Percentiles rank a stretch among this genome's conserved stretches.
These are phyloP conservation scores for Protomyces macrosporus DNA, from an alignment of 1,139 yeast species.

Conservation along the genomic window DNA sequence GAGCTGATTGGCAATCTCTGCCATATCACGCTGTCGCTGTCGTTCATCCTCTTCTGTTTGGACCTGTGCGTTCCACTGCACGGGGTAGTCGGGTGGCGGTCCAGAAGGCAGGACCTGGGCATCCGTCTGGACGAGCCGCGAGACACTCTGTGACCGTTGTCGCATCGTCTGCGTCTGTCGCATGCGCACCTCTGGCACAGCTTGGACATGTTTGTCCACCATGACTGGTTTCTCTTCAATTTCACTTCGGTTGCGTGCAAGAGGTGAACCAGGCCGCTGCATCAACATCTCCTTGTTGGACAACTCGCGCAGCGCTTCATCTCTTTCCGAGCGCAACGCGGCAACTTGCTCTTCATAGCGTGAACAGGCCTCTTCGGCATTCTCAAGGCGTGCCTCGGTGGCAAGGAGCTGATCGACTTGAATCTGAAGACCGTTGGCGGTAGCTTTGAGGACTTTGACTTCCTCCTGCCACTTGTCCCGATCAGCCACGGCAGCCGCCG, in stretches of 20 bases:
- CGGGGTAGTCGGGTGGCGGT: background rate
- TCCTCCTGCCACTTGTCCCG: background rate
- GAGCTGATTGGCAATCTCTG: background rate
- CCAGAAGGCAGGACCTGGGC: background rate
- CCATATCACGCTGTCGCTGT: background rate
- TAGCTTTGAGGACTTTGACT: background rate
- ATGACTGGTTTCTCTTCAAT: background rate
- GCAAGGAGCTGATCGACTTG: background rate
- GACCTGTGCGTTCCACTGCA: background rate
- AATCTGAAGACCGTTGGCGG: background rate
- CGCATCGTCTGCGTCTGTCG: background rate
- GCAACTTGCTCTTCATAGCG: constrained; percentile 2
- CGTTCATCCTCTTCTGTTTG: background rate
- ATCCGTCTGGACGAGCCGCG: background rate
- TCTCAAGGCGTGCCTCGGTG: background rate
- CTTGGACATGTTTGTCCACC: background rate
- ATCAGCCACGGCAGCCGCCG: background rate
- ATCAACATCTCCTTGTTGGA: too few species aligned
- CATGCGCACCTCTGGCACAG: background rate
- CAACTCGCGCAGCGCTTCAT: background rate
- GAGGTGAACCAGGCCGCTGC: background rate
- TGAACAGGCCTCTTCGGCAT: background rate
- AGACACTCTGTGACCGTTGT: background rate
- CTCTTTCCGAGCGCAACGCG: background rate
- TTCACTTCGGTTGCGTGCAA: background rate